These are phyloP conservation scores for Hypoxylon sp. DNA, from an alignment of 2,329 filamentous ascomycete genomes.

Conservation along the genomic window DNA sequence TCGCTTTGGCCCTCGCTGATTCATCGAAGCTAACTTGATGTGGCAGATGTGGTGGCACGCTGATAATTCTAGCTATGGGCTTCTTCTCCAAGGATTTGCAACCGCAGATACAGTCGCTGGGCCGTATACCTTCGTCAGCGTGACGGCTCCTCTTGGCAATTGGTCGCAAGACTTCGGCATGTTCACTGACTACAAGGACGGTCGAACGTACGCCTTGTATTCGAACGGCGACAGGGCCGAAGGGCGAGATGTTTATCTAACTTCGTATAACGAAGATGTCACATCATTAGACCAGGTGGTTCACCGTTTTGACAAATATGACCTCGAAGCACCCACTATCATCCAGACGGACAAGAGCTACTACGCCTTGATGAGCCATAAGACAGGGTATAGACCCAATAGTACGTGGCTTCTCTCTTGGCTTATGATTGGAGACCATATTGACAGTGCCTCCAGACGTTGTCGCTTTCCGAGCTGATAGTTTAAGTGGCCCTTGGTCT, in stretches of 20 bases:
- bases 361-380: constrained; percentile 73
- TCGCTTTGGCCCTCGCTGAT: background rate
- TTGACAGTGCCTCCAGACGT: constrained; percentile 57
- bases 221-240: constrained; percentile 70
- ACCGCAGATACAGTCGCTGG: constrained; percentile 66
- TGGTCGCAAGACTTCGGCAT: constrained; percentile 75
- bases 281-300: constrained; percentile 67
- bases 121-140: constrained; percentile 69
- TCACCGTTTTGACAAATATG: constrained; percentile 71
- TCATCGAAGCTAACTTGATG: background rate
- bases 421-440: background rate
- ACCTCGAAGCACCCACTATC: constrained; percentile 72
- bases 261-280: constrained; percentile 66
- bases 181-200: constrained; percentile 72
- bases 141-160: constrained; percentile 69
- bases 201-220: constrained; percentile 69
- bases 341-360: constrained; percentile 73
- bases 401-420: constrained; percentile 50
- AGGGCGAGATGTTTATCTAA: constrained; percentile 71
- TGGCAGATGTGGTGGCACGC: constrained; percentile 71
- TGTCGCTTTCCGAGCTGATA: constrained; percentile 68
- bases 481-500: constrained; percentile 66
- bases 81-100: constrained; percentile 70
- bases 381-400: constrained; percentile 74
- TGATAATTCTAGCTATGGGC: constrained; percentile 70